Evolutionary conservation across 257 asterid species (phyloP), one percentile per base, ranked within the genome.

Genomic region (Plantago elongata): DNA sequence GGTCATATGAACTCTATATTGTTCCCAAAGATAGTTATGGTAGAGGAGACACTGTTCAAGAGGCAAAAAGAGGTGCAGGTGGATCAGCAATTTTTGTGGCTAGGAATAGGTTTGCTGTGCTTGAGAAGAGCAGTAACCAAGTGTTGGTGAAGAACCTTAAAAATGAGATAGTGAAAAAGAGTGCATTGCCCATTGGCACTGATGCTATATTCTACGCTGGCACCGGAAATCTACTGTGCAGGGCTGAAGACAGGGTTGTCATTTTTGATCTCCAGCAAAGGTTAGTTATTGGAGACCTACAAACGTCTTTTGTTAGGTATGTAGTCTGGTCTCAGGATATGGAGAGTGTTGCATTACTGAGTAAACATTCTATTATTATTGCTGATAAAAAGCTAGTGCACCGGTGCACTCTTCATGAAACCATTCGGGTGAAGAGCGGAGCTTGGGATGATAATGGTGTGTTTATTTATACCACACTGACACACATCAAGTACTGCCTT

Each of bases 391-490:
- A 72, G 79, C 97, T 93, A 22, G 87, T 72, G 47, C 97, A 89
- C 69, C 95, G 95, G 22, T 93, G 99, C 80, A 89, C 97, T 30
- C 95, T 93, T 74, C 99, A 93, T 13, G 99, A 93, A 83, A 93
- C 99, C 7, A 93, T 93, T 65, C 96, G 99, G 47, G 97, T 93
- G 69, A 93, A 93, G 77, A 93, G 96, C 67, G 99, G 99, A 72
- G 96, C 94, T 4, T 93, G 99, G 99, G 97, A 93, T 59, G 99
- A 93, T 50, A 93, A 87, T 52, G 99, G 99, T 56, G 95, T 89
- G 45, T 93, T 93, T 62, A 81, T 93, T 45, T 89, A 93, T 62
- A 90, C 99, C 1, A 93, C 99, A 8, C 76, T 89, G 67, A 93
- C 95, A 0, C 97, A 93, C 72, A 81, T 93, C 67, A 93, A 93